These are phyloP conservation scores for Bjerkandera adusta DNA, from an alignment of 1,284 basidiomycete species.

Conservation along the genomic window DNA sequence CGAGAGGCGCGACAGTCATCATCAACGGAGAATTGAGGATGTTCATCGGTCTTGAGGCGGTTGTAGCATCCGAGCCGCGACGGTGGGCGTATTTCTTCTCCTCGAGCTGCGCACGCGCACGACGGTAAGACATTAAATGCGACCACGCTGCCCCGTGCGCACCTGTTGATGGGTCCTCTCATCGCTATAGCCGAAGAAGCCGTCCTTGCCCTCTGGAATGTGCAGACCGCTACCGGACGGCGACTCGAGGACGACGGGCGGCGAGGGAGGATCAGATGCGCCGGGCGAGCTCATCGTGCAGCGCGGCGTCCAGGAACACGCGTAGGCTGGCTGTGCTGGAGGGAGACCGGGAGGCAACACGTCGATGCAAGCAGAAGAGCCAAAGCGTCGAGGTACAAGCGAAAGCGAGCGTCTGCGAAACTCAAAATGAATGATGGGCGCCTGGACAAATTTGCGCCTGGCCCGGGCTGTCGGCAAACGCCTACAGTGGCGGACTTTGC, in stretches of 20 bases:
- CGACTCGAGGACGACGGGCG: constrained; percentile 16
- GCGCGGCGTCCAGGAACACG: too few species aligned
- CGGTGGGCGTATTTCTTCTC: constrained; percentile 68
- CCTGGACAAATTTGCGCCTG: too few species aligned
- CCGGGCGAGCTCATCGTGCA: too few species aligned
- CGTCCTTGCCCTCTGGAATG: constrained; percentile 61
- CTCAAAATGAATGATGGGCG: too few species aligned
- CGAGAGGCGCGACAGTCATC: constrained; percentile 17
- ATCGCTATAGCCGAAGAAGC: constrained; percentile 74
- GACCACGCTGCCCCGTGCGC: constrained; percentile 23
- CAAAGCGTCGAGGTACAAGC: too few species aligned
- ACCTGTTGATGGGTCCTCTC: constrained; percentile 74
- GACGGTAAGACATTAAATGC: background rate
- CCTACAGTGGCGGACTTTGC: too few species aligned
- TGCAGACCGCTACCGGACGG: constrained; percentile 31
- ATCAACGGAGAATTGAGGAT: constrained; percentile 32
- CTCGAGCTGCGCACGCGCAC: constrained; percentile 52
- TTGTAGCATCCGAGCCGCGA: constrained; percentile 38
- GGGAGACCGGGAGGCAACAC: too few species aligned
- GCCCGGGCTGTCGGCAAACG: too few species aligned
- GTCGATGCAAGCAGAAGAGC: too few species aligned
- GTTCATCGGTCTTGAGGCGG: constrained; percentile 30
- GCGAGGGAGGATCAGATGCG: constrained; percentile 6
- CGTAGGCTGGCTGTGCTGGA: background rate
- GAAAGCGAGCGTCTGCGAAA: too few species aligned